Percentiles rank a stretch among this genome's conserved stretches.
These are phyloP conservation scores for Colletotrichum sp. DNA, from an alignment of 2,329 filamentous ascomycete genomes.

Conservation along the genomic window DNA sequence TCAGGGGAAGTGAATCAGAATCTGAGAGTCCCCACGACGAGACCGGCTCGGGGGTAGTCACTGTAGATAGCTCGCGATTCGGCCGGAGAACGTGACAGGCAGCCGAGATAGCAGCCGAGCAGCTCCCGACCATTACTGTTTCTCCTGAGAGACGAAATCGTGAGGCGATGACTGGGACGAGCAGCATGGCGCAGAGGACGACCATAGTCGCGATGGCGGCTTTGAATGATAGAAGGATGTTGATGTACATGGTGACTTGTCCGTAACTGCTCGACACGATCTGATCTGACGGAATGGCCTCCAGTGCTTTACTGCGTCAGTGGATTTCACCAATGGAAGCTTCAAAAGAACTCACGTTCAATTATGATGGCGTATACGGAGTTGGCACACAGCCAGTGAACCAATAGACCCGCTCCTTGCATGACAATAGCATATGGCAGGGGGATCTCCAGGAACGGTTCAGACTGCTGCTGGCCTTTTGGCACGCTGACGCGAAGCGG, in stretches of 20 bases:
- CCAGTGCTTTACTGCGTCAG: not conserved
- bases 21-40: not conserved
- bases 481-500: not conserved
- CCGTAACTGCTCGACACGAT: not conserved
- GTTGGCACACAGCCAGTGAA: not conserved
- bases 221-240: not conserved
- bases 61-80: not conserved
- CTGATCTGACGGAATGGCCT: not conserved
- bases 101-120: not conserved
- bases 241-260: not conserved
- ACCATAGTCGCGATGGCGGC: not conserved
- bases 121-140: not conserved
- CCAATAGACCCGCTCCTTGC: not conserved
- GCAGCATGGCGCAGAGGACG: not conserved
- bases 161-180: not conserved
- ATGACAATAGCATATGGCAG: not conserved
- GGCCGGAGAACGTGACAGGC: not conserved
- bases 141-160: not conserved
- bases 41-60: not conserved
- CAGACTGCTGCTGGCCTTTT: not conserved
- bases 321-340: fast-evolving
- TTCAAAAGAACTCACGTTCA: not conserved
- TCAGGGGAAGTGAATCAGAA: not conserved
- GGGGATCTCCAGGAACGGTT: not conserved
- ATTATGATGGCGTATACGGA: not conserved